Evolutionary conservation across 768 basidiomycete genomes (phyloP), one percentile per base, ranked within the genome.

Genomic region (Boletus huronensis): DNA sequence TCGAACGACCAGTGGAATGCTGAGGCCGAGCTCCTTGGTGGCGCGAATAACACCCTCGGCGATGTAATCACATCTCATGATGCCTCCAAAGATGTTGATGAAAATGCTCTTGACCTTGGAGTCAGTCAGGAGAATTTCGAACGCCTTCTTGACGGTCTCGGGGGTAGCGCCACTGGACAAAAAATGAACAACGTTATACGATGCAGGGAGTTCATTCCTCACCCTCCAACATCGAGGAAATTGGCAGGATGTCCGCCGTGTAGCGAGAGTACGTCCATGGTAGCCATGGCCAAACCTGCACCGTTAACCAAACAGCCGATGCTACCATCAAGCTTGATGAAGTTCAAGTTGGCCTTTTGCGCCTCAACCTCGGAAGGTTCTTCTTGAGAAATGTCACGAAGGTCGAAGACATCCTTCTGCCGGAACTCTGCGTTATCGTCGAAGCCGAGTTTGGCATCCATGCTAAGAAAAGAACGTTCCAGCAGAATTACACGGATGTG

Each of bases 371-470:
- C 97, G 28, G 93, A 95, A 19, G 94, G 83, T 66, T 98, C 94
- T 73, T 99, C 97, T 72, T 99, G 97, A 1, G 92, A 83, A 53
- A 89, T 81, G 68, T 99, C 97, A 50, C 97, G 86, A 51, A 99
- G 80, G 51, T 75, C 79, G 69, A 96, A 97, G 57, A 98, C 70
- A 62, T 96, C 93, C 65, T 84, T 74, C 69, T 99, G 97, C 57
- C 97, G 88, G 83, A 99, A 99, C 68, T 94, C 93, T 35, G 97
- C 97, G 68, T 99, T 98, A 71, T 99, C 97, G 65, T 99, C 97
- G 65, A 99, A 99, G n/a, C 94, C 93, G 58, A 98, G 93, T 74
- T 99, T 99, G 70, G 97, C 97, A 72, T 99, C 97, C 97, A 99
- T 98, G 78, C 95, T 96, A 60, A 13, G 57, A 43, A 53, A 32